Evolutionary conservation across 225 moss, liverwort and hornwort genomes (phyloP), one percentile per base, ranked within the genome.

Genomic region (Pseudisothecium myosuroides): DNA sequence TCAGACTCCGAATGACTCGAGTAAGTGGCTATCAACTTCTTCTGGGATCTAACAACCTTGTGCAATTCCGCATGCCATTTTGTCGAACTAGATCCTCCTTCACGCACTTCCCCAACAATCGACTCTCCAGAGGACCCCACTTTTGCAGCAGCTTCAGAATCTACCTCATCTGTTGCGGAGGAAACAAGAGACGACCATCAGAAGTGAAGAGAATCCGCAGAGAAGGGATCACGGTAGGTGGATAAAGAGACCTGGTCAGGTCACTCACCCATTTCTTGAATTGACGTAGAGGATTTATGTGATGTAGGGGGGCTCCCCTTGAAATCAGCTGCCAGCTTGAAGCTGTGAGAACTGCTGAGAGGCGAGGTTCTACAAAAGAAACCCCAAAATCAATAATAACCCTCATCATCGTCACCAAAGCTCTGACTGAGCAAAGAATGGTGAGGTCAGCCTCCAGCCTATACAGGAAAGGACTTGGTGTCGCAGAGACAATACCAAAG

Each of bases 341-440:
- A 80, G 89, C 80, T 87, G 47, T 39, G 49, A 81, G 69, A 41
- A 84, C 90, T 91, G 86, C 58, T 77, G 76, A 2, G 69, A 79
- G 91, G 85, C 52, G 91, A 83, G 45, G 80, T 54, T 80, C 94
- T 91, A 87, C 87, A 90, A 79, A 37, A 79, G 58, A 81, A 81
- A 88, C 39, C 61, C 60, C 22, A 74, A 6, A 82, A 80, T 87
- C 61, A 90, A 56, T 87, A 80, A 55, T 32, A 66, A 84, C 81
- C 67, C 64, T 77, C 65, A 85, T 37, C 69, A 31, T 63, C 49
- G 32, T 28, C 76, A 85, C 49, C 37, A 91, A 84, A 75, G 45
- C 62, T 71, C 88, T 55, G 82, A 76, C 52, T 52, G 55, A 77
- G 39, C n/a, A 81, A 75, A 89, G 58, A 65, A 74, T 82, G 41